phyloP scores from a whole-genome alignment of 2,329 filamentous ascomycete species.

The Polytolypa hystricis region DNA sequence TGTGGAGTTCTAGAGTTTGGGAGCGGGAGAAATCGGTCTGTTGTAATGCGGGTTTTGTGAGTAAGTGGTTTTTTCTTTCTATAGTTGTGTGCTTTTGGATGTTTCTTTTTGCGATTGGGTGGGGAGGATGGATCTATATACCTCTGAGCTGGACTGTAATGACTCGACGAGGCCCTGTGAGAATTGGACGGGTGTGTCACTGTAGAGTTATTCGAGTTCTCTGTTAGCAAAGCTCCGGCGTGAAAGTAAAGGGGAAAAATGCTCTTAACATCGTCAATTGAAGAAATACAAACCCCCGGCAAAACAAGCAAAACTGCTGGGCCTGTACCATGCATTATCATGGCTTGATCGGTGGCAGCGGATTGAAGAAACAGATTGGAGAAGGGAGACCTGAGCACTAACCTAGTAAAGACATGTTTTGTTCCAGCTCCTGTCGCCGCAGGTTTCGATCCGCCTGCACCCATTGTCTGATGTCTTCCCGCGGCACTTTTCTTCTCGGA shows the following conservation, averaged over 20 bases:
- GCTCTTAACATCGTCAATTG: not conserved
- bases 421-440: conserved; percentile 36
- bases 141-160: conserved; percentile 76
- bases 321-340: too few relatives aligned
- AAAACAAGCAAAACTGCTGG: too few relatives aligned
- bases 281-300: too few relatives aligned
- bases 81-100: too few relatives aligned
- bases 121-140: conserved; percentile 32
- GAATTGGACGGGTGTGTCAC: conserved; percentile 55
- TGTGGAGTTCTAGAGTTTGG: conserved; percentile 71
- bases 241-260: conserved; percentile 3
- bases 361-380: too few relatives aligned
- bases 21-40: conserved; percentile 83
- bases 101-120: conserved; percentile 4
- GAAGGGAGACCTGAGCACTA: conserved; percentile 19
- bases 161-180: conserved; percentile 74
- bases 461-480: too few relatives aligned
- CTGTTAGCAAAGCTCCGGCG: conserved; percentile 3
- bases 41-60: not conserved
- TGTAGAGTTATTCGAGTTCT: conserved; percentile 20
- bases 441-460: conserved; percentile 52
- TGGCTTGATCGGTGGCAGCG: too few relatives aligned
- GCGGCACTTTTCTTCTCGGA: too few relatives aligned
- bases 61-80: not conserved
- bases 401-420: conserved; percentile 55